Conservation (phyloP, 257 asterid species). For the Gynochthodes officinalis region DNA sequence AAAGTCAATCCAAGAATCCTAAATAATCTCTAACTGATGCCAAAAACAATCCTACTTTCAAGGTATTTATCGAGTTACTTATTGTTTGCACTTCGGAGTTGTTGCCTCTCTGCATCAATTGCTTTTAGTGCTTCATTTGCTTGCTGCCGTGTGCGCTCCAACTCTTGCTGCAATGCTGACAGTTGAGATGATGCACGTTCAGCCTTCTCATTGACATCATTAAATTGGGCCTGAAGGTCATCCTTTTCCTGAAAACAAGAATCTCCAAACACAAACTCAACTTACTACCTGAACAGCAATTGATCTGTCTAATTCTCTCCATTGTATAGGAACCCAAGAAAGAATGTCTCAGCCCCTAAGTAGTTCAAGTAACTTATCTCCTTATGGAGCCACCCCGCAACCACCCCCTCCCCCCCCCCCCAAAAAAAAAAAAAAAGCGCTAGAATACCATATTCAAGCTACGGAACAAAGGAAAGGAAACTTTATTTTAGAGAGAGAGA, state of each 20-base stretch:
- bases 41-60: background rate
- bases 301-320: background rate
- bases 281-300: constrained; percentile 15
- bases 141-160: constrained; percentile 86
- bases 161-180: constrained; percentile 72
- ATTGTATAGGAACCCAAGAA: background rate
- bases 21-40: background rate
- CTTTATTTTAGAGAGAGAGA: no score
- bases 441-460: background rate
- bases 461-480: background rate
- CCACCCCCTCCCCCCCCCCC: no score
- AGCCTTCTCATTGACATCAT: constrained; percentile 77
- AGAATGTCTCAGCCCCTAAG: background rate
- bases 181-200: constrained; percentile 73
- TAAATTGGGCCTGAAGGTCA: constrained; percentile 80
- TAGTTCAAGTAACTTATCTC: background rate
- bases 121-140: constrained; percentile 94
- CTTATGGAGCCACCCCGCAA: no score
- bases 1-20: background rate
- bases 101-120: constrained; percentile 89
- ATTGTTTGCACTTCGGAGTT: constrained; percentile 82
- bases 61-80: constrained; percentile 45
- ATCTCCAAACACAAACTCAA: constrained; percentile 22
- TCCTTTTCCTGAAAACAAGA: constrained; percentile 77
- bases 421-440: background rate